phyloP scores from a whole-genome alignment of 495 filamentous ascomycete genomes.

The Annulohypoxylon stygium region DNA sequence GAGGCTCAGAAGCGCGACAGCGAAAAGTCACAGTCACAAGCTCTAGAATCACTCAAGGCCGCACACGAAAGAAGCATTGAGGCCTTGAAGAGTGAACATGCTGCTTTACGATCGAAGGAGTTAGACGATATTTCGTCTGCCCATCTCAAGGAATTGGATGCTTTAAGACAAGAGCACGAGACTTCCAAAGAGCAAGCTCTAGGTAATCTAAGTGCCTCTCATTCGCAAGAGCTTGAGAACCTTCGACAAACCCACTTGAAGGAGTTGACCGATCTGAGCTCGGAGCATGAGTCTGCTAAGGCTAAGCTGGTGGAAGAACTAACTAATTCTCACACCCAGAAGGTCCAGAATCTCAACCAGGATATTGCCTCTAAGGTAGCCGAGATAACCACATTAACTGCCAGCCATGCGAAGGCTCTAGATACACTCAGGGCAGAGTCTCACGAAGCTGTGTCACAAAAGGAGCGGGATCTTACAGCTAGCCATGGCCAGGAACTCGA shows the following conservation, averaged over 20 bases:
- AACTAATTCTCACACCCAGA: constrained; percentile 28
- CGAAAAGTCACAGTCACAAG: constrained; percentile 48
- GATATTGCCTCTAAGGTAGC: constrained; percentile 38
- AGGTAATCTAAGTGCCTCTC: constrained; percentile 21
- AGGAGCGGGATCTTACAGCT: constrained; percentile 36
- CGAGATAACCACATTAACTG: constrained; percentile 36
- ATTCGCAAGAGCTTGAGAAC: constrained; percentile 39
- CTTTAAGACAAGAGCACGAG: constrained; percentile 41
- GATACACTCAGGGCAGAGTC: constrained; percentile 35
- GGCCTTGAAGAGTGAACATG: constrained; percentile 44
- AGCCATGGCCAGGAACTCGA: constrained; percentile 31
- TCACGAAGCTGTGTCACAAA: constrained; percentile 28
- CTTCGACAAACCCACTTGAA: constrained; percentile 33
- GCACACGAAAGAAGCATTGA: constrained; percentile 48
- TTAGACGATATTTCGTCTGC: constrained; percentile 36
- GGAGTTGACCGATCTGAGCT: constrained; percentile 30
- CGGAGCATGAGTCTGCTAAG: constrained; percentile 38
- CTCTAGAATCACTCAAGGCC: constrained; percentile 48
- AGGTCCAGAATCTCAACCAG: constrained; percentile 33
- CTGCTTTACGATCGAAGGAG: constrained; percentile 40
- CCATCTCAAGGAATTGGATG: constrained; percentile 45
- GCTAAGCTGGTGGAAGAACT: constrained; percentile 40
- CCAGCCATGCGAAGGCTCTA: constrained; percentile 32
- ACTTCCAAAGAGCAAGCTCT: constrained; percentile 35
- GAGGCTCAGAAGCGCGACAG: constrained; percentile 50